A percentile compares a stretch with the other conserved stretches of the same genome.
phyloP scores from a whole-genome alignment of 2,329 filamentous ascomycete species.

The Myrmaecium sp. region DNA sequence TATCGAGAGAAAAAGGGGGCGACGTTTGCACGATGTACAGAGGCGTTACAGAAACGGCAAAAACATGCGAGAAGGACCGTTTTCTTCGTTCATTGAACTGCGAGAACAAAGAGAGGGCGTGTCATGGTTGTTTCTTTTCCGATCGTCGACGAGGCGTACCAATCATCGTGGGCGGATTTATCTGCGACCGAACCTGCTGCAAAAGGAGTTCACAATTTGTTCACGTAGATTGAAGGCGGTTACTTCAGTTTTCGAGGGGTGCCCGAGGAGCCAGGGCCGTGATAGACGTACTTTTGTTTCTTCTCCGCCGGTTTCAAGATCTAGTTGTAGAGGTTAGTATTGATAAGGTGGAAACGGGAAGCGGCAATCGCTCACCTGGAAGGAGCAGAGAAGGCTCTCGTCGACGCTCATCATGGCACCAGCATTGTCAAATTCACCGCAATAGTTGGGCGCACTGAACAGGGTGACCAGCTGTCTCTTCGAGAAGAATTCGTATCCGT shows the following conservation, averaged over 20 bases:
- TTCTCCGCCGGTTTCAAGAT: slow-evolving; percentile 99
- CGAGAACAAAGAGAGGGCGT: slow-evolving; percentile 5
- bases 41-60: no score
- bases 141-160: no score
- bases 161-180: slow-evolving; percentile 31
- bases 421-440: slow-evolving; percentile 97
- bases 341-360: background rate
- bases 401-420: slow-evolving; percentile 99
- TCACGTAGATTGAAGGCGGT: slow-evolving; percentile 28
- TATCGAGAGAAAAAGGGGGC: no score
- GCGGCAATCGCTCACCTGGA: slow-evolving; percentile 53
- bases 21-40: no score
- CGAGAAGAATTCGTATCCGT: slow-evolving; percentile 99
- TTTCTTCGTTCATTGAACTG: no score
- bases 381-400: slow-evolving; percentile 94
- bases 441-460: slow-evolving; percentile 98
- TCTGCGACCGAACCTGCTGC: slow-evolving; percentile 91
- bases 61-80: no score
- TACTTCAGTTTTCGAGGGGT: slow-evolving; percentile 54
- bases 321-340: slow-evolving; percentile 28
- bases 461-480: slow-evolving; percentile 94
- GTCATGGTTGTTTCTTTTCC: no score
- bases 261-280: slow-evolving; percentile 52
- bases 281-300: slow-evolving; percentile 99
- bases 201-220: slow-evolving; percentile 18